A percentile compares a stretch with the other conserved stretches of the same genome.
These are phyloP conservation scores for Aspergillus campestris DNA, from an alignment of 495 filamentous ascomycete genomes.

Conservation along the genomic window DNA sequence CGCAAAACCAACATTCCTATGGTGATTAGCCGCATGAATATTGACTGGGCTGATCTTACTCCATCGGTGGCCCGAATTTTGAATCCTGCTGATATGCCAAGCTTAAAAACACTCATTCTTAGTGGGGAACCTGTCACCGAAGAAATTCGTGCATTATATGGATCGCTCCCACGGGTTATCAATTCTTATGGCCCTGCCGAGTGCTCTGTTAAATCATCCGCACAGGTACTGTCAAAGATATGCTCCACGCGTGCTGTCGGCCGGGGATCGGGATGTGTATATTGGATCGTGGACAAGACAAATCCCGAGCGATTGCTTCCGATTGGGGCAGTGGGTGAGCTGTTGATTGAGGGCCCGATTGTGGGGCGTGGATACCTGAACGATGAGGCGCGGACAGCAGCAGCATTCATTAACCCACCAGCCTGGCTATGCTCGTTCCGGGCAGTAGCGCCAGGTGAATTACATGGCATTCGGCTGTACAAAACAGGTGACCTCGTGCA, in stretches of 20 bases:
- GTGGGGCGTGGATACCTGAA: constrained; percentile 44
- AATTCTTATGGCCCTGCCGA: constrained; percentile 21
- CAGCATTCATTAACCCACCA: constrained; percentile 39
- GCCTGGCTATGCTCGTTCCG: constrained; percentile 26
- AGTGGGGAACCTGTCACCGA: constrained; percentile 18
- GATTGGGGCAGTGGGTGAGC: constrained; percentile 44
- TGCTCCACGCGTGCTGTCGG: no score
- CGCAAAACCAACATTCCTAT: constrained; percentile 19
- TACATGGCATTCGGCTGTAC: constrained; percentile 19
- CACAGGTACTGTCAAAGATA: background rate
- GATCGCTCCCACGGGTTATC: constrained; percentile 6
- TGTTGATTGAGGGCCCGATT: constrained; percentile 45
- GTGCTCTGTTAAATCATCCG: constrained; percentile 5
- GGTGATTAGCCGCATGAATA: constrained; percentile 14
- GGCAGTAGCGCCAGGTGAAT: background rate
- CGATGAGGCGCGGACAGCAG: constrained; percentile 27
- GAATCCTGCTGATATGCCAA: constrained; percentile 9
- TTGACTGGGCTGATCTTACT: constrained; percentile 20
- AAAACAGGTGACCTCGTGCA: constrained; percentile 37
- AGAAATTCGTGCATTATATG: constrained; percentile 3
- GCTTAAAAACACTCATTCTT: constrained; percentile 14
- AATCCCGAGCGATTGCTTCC: constrained; percentile 42
- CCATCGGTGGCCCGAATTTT: constrained; percentile 21
- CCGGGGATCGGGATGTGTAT: constrained; percentile 8
- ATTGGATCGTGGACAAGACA: constrained; percentile 44